phyloP scores from a whole-genome alignment of 768 basidiomycete genomes.

The Rhizopogon vinicolor region DNA sequence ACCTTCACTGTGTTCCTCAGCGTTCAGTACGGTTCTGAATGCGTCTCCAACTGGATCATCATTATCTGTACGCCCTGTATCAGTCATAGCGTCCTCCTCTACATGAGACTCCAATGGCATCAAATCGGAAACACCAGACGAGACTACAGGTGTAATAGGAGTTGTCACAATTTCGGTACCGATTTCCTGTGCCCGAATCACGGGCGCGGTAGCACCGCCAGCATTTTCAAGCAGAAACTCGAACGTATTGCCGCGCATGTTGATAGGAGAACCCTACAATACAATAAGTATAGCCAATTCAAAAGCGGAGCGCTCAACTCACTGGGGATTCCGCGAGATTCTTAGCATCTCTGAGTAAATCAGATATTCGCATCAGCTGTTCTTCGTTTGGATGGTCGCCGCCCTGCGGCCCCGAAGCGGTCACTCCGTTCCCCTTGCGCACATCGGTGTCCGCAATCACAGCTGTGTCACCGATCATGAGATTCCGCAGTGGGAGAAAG shows the following conservation, averaged over 20 bases:
- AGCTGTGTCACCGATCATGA: conserved; percentile 39
- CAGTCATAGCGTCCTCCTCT: conserved; percentile 64
- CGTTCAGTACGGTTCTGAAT: conserved; percentile 46
- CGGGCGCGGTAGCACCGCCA: not conserved
- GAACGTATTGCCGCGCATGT: conserved; percentile 18
- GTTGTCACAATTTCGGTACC: not conserved
- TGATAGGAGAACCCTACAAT: conserved; percentile 20
- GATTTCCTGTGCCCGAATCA: not conserved
- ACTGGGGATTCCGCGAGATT: conserved; percentile 58
- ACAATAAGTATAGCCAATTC: conserved; percentile 9
- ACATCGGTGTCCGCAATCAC: conserved; percentile 1
- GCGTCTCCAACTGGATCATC: conserved; percentile 78
- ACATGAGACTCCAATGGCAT: conserved; percentile 12
- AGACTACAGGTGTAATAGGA: not conserved
- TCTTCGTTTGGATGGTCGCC: conserved; percentile 86
- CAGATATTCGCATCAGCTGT: conserved; percentile 89
- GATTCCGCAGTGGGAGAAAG: conserved; percentile 74
- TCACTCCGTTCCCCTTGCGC: conserved; percentile 18
- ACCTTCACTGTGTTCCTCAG: conserved; percentile 34
- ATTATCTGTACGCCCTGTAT: conserved; percentile 64
- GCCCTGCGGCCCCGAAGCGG: conserved; percentile 18
- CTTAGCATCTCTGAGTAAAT: conserved; percentile 71
- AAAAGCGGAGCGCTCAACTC: conserved; percentile 7
- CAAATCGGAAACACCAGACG: not conserved
- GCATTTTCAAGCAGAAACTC: not conserved